phyloP scores from a whole-genome alignment of 257 asterid species.

The Penstemon newberryi region DNA sequence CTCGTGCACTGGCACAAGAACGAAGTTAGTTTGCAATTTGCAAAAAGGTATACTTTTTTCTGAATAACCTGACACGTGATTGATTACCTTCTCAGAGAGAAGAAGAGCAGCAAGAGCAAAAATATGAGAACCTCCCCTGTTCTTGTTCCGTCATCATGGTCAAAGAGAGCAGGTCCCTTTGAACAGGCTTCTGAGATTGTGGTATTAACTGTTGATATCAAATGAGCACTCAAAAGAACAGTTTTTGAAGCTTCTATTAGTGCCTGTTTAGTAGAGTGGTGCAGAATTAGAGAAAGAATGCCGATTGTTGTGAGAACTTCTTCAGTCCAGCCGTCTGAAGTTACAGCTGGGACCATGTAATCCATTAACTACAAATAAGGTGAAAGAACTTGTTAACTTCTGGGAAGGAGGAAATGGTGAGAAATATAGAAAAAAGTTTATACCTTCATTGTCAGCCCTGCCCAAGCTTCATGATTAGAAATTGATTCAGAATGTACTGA shows the following conservation, averaged over 20 bases:
- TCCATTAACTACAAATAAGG: conserved; percentile 56
- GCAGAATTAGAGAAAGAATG: conserved; percentile 64
- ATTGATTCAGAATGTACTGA: conserved; percentile 59
- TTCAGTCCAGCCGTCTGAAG: conserved; percentile 59
- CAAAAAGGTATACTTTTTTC: neutral
- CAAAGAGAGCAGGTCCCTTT: conserved; percentile 73
- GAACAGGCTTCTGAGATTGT: conserved; percentile 59
- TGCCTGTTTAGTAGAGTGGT: conserved; percentile 67
- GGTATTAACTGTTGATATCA: conserved; percentile 47
- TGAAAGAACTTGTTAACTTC: conserved; percentile 21
- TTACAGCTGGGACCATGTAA: conserved; percentile 43
- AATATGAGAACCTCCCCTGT: conserved; percentile 60
- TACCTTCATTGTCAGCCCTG: conserved; percentile 67
- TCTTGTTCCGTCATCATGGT: conserved; percentile 64
- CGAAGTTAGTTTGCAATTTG: conserved; percentile 29
- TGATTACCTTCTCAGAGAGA: conserved; percentile 70
- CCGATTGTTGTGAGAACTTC: conserved; percentile 57
- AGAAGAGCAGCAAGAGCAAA: conserved; percentile 62
- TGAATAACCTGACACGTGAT: conserved; percentile 20
- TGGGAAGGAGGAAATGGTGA: neutral
- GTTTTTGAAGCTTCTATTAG: conserved; percentile 74
- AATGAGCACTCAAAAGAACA: conserved; percentile 58
- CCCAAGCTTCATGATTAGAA: conserved; percentile 64
- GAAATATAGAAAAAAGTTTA: neutral
- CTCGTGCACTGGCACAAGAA: conserved; percentile 49